Percentiles rank a stretch among this genome's conserved stretches.
These are phyloP conservation scores for Pichia kudriavzevii DNA, from an alignment of 1,139 yeast species.

Conservation along the genomic window DNA sequence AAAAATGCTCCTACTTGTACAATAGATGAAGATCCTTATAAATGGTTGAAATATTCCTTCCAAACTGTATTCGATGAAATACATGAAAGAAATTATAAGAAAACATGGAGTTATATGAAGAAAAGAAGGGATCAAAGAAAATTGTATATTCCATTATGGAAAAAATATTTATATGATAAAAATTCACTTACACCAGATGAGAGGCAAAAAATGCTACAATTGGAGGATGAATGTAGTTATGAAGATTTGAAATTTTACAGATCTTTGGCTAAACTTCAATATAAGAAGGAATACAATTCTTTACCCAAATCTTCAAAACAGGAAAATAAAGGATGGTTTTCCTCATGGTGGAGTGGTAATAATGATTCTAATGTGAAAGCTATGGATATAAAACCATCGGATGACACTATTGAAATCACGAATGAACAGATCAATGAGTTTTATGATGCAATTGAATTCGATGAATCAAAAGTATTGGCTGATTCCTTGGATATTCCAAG, in stretches of 20 bases:
- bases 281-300: constrained; percentile 44
- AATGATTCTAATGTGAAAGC: constrained; percentile 10
- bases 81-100: constrained; percentile 67
- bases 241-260: constrained; percentile 85
- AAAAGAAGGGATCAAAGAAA: constrained; percentile 66
- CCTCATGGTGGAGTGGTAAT: constrained; percentile 48
- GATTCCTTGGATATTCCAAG: constrained; percentile 62
- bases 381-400: constrained; percentile 1
- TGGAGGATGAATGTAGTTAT: constrained; percentile 56
- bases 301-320: constrained; percentile 5
- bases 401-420: constrained; percentile 32
- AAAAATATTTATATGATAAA: constrained; percentile 32
- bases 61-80: constrained; percentile 67
- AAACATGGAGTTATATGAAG: constrained; percentile 85
- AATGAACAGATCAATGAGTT: constrained; percentile 76
- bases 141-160: constrained; percentile 65
- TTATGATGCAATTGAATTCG: constrained; percentile 90
- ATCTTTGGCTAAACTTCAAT: constrained; percentile 63
- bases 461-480: constrained; percentile 51
- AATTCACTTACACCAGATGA: constrained; percentile 30
- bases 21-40: constrained; percentile 59
- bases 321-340: constrained; percentile 42
- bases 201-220: constrained; percentile 35
- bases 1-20: constrained; percentile 57
- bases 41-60: constrained; percentile 81